These are phyloP conservation scores for Cytidiella melzeri DNA, from an alignment of 768 basidiomycete species.

Conservation along the genomic window DNA sequence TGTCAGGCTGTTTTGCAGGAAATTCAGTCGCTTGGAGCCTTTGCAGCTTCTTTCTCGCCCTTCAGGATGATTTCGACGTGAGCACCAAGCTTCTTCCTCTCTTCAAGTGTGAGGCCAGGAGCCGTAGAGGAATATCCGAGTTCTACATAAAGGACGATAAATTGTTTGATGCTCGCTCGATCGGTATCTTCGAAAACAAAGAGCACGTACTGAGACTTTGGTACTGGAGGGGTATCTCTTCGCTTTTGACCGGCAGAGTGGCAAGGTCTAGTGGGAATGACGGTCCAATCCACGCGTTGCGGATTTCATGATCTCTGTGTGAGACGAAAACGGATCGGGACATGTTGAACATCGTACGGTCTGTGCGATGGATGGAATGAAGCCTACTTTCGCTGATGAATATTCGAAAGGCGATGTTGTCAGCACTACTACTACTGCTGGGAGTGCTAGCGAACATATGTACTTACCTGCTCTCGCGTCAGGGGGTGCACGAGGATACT, in stretches of 20 bases:
- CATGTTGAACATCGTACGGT: background rate
- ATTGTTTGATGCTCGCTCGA: background rate
- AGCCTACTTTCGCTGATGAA: conserved; percentile 41
- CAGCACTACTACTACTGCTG: background rate
- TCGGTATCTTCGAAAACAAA: background rate
- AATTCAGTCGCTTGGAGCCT: conserved; percentile 41
- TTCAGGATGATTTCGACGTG: conserved; percentile 54
- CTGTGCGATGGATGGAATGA: background rate
- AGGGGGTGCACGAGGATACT: conserved; percentile 74
- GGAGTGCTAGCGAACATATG: too few relatives aligned
- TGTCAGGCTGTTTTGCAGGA: too few relatives aligned
- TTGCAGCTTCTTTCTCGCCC: conserved; percentile 63
- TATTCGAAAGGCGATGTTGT: conserved; percentile 1
- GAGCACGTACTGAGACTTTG: conserved; percentile 31
- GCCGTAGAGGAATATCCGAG: conserved; percentile 60
- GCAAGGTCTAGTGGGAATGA: conserved; percentile 62
- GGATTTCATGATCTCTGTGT: conserved; percentile 61
- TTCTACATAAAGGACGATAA: conserved; percentile 31
- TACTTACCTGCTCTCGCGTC: conserved; percentile 60
- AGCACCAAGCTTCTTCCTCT: conserved; percentile 53
- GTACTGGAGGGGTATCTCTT: conserved; percentile 63
- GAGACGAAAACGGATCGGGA: too few relatives aligned
- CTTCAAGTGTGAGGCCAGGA: conserved; percentile 48
- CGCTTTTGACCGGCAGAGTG: conserved; percentile 42
- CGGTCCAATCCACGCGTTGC: conserved; percentile 70